Conservation (phyloP, 1,139 yeast species). For the Arxiozyma bovina region DNA sequence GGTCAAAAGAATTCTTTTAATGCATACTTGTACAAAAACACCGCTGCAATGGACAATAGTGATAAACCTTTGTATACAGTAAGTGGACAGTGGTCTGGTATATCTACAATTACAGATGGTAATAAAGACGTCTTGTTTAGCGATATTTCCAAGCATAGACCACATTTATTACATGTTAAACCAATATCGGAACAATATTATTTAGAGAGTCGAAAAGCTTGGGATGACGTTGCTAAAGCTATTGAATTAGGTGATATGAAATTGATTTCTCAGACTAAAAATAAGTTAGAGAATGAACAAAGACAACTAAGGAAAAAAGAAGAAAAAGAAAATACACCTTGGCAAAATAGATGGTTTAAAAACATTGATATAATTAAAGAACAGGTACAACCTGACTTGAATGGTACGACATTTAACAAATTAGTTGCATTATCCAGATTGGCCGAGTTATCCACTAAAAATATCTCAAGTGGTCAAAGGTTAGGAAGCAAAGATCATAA, state of each 20-base stretch:
- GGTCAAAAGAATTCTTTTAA: slow-evolving; percentile 91
- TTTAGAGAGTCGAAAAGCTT: slow-evolving; percentile 76
- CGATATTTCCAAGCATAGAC: slow-evolving; percentile 48
- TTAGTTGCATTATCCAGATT: slow-evolving; percentile 38
- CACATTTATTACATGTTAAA: slow-evolving; percentile 57
- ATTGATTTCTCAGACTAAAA: slow-evolving; percentile 62
- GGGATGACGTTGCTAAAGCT: slow-evolving; percentile 85
- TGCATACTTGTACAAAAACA: slow-evolving; percentile 62
- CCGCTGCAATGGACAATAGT: slow-evolving; percentile 39
- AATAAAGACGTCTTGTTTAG: slow-evolving; percentile 48
- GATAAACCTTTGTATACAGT: slow-evolving; percentile 68
- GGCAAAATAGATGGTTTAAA: slow-evolving; percentile 80
- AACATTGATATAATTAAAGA: slow-evolving; percentile 38
- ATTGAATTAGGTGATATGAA: slow-evolving; percentile 65
- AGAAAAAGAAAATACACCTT: slow-evolving; percentile 46
- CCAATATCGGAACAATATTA: slow-evolving; percentile 68
- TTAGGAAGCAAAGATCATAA: slow-evolving; percentile 43
- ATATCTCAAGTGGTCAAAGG: slow-evolving; percentile 59
- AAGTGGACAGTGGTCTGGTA: slow-evolving; percentile 87
- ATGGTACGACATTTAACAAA: neutral
- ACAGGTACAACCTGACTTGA: neutral
- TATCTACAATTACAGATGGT: slow-evolving; percentile 39
- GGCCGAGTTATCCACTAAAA: slow-evolving; percentile 48
- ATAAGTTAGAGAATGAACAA: slow-evolving; percentile 70
- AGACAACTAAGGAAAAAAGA: slow-evolving; percentile 73